Conservation (phyloP, 2,329 filamentous ascomycete genomes). For the Sphaerulina vaccinii region DNA sequence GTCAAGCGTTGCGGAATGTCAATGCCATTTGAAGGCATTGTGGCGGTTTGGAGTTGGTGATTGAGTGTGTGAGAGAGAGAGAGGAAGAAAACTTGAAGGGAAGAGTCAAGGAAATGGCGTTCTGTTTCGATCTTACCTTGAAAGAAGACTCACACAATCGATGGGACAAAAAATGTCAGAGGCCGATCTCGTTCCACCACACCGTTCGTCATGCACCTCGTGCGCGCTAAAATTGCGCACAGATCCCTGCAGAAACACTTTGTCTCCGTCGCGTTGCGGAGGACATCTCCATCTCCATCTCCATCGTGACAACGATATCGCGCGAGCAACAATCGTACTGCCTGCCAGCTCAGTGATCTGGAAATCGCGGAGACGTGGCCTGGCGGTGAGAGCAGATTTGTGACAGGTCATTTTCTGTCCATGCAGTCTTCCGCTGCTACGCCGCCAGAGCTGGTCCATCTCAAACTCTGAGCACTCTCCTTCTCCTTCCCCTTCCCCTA, state of each 20-base stretch:
- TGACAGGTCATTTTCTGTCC: too few relatives aligned
- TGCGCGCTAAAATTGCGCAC: too few relatives aligned
- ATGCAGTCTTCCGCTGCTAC: too few relatives aligned
- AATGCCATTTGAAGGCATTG: conserved; percentile 36
- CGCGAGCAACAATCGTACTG: not conserved
- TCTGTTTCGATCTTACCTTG: not conserved
- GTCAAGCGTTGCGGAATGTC: conserved; percentile 37
- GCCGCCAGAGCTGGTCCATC: too few relatives aligned
- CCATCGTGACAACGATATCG: not conserved
- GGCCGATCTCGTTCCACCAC: not conserved
- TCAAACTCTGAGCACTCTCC: not conserved
- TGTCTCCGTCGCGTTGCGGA: not conserved
- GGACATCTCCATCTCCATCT: not conserved
- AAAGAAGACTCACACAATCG: not conserved
- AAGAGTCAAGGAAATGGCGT: conserved; percentile 5
- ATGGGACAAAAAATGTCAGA: not conserved
- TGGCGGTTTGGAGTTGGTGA: not conserved
- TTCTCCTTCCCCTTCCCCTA: not conserved
- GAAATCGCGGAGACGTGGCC: not conserved
- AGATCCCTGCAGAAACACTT: too few relatives aligned
- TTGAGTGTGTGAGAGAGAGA: not conserved
- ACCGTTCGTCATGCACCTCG: too few relatives aligned
- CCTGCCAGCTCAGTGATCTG: not conserved
- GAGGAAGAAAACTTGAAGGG: not conserved
- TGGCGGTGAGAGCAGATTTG: not conserved